phyloP scores from a whole-genome alignment of 495 filamentous ascomycete genomes.

The Glutinoglossum americanum region DNA sequence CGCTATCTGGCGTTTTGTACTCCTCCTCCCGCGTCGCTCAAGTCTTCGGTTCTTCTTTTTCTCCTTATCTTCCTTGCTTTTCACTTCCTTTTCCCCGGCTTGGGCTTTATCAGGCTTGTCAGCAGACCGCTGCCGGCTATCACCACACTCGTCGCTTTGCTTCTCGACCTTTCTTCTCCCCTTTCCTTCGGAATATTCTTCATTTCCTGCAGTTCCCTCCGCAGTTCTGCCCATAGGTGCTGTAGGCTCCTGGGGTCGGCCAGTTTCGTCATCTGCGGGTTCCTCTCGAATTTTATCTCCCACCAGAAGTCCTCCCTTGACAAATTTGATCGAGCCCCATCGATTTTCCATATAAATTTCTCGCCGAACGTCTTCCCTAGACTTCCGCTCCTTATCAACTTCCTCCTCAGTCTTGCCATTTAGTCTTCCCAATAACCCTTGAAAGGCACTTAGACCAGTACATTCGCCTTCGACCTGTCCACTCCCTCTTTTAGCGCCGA shows the following conservation, averaged over 20 bases:
- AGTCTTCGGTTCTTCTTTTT: slow-evolving; percentile 28
- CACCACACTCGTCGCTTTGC: slow-evolving; percentile 9
- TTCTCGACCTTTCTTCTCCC: slow-evolving; percentile 19
- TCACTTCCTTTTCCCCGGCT: background rate
- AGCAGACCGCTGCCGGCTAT: background rate
- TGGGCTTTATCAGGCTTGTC: background rate
- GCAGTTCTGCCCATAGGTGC: slow-evolving; percentile 6
- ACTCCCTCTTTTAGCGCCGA: slow-evolving; percentile 52
- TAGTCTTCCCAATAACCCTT: slow-evolving; percentile 62
- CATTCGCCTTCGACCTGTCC: slow-evolving; percentile 41
- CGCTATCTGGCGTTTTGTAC: slow-evolving; percentile 15
- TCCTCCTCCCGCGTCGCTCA: slow-evolving; percentile 21
- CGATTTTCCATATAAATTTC: slow-evolving; percentile 45
- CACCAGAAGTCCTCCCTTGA: slow-evolving; percentile 56
- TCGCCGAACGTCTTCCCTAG: slow-evolving; percentile 37
- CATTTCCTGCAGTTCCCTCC: slow-evolving; percentile 15
- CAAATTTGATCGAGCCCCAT: slow-evolving; percentile 56
- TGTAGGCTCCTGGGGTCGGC: slow-evolving; percentile 3
- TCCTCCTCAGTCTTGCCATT: slow-evolving; percentile 64
- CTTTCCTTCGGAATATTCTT: slow-evolving; percentile 12
- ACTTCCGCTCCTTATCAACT: slow-evolving; percentile 40
- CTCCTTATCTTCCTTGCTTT: slow-evolving; percentile 14
- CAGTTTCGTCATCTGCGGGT: slow-evolving; percentile 12
- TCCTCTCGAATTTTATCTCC: slow-evolving; percentile 36
- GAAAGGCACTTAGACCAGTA: slow-evolving; percentile 63